phyloP scores from a whole-genome alignment of 345 rosid genomes.

The Salix purpurea region DNA sequence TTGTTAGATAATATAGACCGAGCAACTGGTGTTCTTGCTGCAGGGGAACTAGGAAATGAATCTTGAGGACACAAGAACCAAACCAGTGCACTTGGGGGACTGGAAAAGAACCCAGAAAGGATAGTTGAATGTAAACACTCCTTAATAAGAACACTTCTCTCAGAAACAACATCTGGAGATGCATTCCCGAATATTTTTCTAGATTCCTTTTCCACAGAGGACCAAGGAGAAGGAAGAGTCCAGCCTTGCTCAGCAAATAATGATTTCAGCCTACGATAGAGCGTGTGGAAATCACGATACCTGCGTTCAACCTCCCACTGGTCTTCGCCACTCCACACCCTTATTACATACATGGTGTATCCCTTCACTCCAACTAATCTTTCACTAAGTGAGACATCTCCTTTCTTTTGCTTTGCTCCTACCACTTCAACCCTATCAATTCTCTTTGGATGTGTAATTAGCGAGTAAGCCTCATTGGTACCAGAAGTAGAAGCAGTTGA shows the following conservation, averaged over 20 bases:
- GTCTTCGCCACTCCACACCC: slow-evolving; percentile 70
- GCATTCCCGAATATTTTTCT: slow-evolving; percentile 76
- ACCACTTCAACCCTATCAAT: slow-evolving; percentile 81
- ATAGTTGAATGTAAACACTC: slow-evolving; percentile 72
- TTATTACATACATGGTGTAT: slow-evolving; percentile 75
- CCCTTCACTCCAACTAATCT: slow-evolving; percentile 94
- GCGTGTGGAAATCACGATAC: slow-evolving; percentile 86
- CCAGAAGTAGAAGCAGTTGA: slow-evolving; percentile 71
- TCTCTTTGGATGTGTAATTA: slow-evolving; percentile 32
- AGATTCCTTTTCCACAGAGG: slow-evolving; percentile 73
- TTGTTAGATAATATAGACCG: slow-evolving; percentile 22
- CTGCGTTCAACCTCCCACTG: slow-evolving; percentile 92
- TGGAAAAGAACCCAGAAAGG: slow-evolving; percentile 48
- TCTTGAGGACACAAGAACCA: slow-evolving; percentile 78
- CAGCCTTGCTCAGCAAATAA: slow-evolving; percentile 69
- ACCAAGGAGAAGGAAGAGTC: slow-evolving; percentile 86
- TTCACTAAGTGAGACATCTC: slow-evolving; percentile 87
- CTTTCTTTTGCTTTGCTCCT: slow-evolving; percentile 88
- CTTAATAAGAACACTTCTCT: slow-evolving; percentile 84
- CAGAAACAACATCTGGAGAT: slow-evolving; percentile 74
- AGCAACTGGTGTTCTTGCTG: slow-evolving; percentile 33
- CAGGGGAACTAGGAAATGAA: slow-evolving; percentile 45
- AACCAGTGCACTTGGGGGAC: slow-evolving; percentile 58
- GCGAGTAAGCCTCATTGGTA: slow-evolving; percentile 38
- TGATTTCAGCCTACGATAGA: slow-evolving; percentile 73